Percentiles rank a stretch among this genome's conserved stretches.
phyloP scores from a whole-genome alignment of 2,329 filamentous ascomycete genomes.

The Fonsecaea erecta region DNA sequence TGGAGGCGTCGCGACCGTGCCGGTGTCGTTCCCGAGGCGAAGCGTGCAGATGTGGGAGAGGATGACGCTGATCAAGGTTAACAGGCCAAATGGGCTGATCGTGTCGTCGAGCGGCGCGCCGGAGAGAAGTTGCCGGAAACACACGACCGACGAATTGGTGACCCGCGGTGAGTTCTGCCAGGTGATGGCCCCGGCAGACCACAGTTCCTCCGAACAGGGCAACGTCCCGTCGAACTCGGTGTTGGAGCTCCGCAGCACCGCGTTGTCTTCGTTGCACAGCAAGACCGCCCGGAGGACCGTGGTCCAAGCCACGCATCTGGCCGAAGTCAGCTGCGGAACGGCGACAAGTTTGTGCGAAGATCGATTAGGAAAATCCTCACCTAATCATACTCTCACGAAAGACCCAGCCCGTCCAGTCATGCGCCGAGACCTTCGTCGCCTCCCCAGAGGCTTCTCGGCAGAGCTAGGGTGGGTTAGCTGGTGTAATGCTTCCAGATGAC shows the following conservation, averaged over 20 bases:
- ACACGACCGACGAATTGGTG: background rate
- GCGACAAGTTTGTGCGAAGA: background rate
- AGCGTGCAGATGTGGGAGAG: constrained; percentile 4
- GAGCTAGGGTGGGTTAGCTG: background rate
- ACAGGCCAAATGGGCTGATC: constrained; percentile 4
- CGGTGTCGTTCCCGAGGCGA: background rate
- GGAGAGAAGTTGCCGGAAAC: background rate
- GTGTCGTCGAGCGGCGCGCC: background rate
- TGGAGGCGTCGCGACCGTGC: background rate
- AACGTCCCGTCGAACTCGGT: constrained; percentile 1
- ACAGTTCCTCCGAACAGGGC: constrained; percentile 8
- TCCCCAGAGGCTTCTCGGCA: background rate
- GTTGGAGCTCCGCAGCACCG: constrained; percentile 12
- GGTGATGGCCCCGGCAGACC: background rate
- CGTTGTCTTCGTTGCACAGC: constrained; percentile 16
- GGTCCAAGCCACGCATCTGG: constrained; percentile 5
- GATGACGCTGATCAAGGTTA: constrained; percentile 4
- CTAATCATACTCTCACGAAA: constrained; percentile 2
- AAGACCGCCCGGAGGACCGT: constrained; percentile 7
- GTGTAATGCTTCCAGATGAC: background rate
- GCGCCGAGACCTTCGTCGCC: background rate
- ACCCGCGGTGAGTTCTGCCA: background rate
- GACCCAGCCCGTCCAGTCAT: constrained; percentile 4
- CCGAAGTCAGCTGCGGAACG: background rate
- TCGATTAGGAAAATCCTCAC: too few species aligned